Percentiles rank a stretch among this genome's conserved stretches.
These are phyloP conservation scores for Salix caprea DNA, from an alignment of 345 rosid genomes.

Conservation along the genomic window DNA sequence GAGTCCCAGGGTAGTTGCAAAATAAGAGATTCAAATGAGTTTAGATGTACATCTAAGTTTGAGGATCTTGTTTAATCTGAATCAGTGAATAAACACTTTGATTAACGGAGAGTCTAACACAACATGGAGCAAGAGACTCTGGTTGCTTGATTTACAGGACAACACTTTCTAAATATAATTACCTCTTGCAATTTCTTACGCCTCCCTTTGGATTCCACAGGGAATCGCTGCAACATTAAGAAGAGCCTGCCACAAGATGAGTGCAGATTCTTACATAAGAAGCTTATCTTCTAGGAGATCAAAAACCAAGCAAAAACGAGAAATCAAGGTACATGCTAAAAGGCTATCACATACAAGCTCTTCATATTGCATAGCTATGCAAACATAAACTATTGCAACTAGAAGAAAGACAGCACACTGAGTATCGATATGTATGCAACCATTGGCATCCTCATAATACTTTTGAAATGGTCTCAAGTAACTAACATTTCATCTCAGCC, in stretches of 20 bases:
- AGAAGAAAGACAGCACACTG: not conserved
- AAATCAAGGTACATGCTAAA: not conserved
- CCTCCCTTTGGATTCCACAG: conserved; percentile 91
- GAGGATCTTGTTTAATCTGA: not conserved
- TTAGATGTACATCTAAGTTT: not conserved
- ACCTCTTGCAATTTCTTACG: conserved; percentile 95
- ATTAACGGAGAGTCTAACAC: not conserved
- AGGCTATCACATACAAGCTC: not conserved
- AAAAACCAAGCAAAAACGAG: not conserved
- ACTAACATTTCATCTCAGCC: not conserved
- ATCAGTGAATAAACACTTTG: not conserved
- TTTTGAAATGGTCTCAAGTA: not conserved
- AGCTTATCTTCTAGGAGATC: not conserved
- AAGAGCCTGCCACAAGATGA: conserved; percentile 60
- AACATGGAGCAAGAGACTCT: not conserved
- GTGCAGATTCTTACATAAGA: not conserved
- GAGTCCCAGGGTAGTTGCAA: not conserved
- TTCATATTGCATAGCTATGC: not conserved
- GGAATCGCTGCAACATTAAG: conserved; percentile 88
- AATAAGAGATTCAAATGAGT: not conserved
- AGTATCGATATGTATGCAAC: not conserved
- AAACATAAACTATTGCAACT: not conserved
- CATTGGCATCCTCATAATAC: not conserved
- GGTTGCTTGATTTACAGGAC: not conserved
- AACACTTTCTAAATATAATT: conserved; percentile 1